Conservation (phyloP, 805 yeast genomes). For the Hanseniaspora occidentalis region DNA sequence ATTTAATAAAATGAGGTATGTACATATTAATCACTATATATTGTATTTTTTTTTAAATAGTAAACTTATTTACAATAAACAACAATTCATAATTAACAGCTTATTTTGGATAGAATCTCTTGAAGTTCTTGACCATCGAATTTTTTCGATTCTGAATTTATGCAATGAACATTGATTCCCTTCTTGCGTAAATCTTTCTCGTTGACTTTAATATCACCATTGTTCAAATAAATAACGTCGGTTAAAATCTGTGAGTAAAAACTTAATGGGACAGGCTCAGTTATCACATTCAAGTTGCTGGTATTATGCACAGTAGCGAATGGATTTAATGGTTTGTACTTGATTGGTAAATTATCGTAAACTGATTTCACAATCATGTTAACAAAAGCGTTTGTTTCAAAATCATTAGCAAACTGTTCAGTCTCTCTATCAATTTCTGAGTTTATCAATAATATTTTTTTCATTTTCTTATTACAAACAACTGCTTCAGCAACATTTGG, state of each 20-base stretch:
- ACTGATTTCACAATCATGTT: constrained; percentile 43
- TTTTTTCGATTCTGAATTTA: constrained; percentile 12
- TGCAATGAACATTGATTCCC: constrained; percentile 35
- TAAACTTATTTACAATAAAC: too few relatives aligned
- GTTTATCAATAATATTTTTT: constrained; percentile 55
- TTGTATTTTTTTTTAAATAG: too few relatives aligned
- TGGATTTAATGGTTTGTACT: not conserved
- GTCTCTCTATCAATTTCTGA: constrained; percentile 77
- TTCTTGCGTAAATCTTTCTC: constrained; percentile 24
- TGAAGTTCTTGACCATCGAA: not conserved
- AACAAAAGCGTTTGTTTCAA: constrained; percentile 49
- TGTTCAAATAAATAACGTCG: constrained; percentile 44
- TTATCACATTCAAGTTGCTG: too few relatives aligned
- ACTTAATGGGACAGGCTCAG: constrained; percentile 7
- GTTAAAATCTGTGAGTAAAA: constrained; percentile 42
- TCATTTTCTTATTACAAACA: constrained; percentile 16
- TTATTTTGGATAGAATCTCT: too few relatives aligned
- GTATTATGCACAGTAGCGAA: too few relatives aligned
- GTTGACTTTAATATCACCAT: constrained; percentile 41
- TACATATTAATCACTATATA: too few relatives aligned
- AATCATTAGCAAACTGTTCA: constrained; percentile 25
- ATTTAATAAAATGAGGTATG: too few relatives aligned
- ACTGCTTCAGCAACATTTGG: constrained; percentile 64
- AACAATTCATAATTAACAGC: too few relatives aligned
- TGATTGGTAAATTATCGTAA: constrained; percentile 31